These are phyloP conservation scores for Miscanthus lutarioriparius DNA, from an alignment of 176 grass and related monocot genomes.

Conservation along the genomic window DNA sequence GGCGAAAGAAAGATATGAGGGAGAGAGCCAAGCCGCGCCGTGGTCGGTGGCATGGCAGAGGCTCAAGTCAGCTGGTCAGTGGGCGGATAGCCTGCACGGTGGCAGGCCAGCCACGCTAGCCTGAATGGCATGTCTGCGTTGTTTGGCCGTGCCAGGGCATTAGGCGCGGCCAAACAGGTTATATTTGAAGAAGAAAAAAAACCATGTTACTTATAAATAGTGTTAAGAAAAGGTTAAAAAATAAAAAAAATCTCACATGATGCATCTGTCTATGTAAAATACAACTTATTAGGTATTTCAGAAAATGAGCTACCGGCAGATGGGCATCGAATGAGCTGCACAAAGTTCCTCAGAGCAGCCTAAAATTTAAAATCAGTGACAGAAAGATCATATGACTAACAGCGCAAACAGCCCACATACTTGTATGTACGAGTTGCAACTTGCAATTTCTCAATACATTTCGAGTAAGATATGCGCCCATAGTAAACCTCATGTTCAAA, in stretches of 20 bases:
- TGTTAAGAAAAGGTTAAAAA: too few relatives aligned
- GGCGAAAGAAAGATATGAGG: too few relatives aligned
- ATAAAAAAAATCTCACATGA: neutral
- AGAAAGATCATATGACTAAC: neutral
- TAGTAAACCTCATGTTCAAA: constrained; percentile 23
- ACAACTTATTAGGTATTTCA: neutral
- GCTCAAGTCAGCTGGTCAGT: too few relatives aligned
- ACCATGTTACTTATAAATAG: too few relatives aligned
- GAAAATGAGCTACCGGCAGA: neutral
- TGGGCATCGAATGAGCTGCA: neutral
- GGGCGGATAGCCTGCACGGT: too few relatives aligned
- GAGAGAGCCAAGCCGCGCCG: too few relatives aligned
- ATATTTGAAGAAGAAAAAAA: too few relatives aligned
- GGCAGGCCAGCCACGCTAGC: too few relatives aligned
- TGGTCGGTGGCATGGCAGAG: too few relatives aligned
- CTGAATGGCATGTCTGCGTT: too few relatives aligned
- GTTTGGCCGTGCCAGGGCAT: too few relatives aligned
- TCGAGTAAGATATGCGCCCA: constrained; percentile 10
- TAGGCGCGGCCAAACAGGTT: too few relatives aligned
- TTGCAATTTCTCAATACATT: neutral
- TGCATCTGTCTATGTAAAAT: neutral
- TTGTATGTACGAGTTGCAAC: neutral
- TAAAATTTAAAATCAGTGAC: neutral
- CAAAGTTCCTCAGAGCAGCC: neutral
- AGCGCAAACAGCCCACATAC: neutral